Conservation (phyloP, 768 basidiomycete genomes). For the Pisolithus marmoratus region DNA sequence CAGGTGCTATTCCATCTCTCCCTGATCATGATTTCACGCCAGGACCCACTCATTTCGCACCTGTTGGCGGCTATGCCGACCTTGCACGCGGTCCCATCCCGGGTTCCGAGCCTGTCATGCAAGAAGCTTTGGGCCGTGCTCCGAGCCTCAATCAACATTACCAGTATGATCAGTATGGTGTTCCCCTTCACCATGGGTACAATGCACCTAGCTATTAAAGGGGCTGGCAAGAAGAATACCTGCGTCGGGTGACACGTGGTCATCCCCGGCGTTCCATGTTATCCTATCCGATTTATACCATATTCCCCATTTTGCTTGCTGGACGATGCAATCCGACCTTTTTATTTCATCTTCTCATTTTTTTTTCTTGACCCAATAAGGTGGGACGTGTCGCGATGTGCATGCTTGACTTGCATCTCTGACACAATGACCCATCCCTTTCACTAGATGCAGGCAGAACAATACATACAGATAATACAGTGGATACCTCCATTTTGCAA, state of each 20-base stretch:
- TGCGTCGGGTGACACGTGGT: background rate
- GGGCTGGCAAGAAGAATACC: background rate
- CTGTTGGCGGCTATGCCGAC: conserved; percentile 79
- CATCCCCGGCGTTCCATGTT: background rate
- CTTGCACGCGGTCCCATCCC: conserved; percentile 71
- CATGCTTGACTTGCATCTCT: background rate
- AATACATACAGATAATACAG: background rate
- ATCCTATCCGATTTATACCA: background rate
- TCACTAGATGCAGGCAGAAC: background rate
- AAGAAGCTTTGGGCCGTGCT: conserved; percentile 30
- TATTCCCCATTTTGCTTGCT: conserved; percentile 22
- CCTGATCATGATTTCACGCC: conserved; percentile 78
- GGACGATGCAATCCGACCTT: conserved; percentile 20
- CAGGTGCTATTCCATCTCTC: conserved; percentile 35
- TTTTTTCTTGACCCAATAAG: background rate
- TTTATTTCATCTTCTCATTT: conserved; percentile 1
- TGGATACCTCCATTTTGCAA: background rate
- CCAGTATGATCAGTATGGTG: conserved; percentile 47
- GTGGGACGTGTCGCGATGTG: background rate
- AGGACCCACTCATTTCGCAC: conserved; percentile 48
- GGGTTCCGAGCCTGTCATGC: conserved; percentile 55
- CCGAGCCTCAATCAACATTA: conserved; percentile 41
- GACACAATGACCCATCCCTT: background rate
- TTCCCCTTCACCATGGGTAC: conserved; percentile 54
- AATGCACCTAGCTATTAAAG: conserved; percentile 14